phyloP scores from a whole-genome alignment of 768 basidiomycete genomes.

The Trametes gibbosa region DNA sequence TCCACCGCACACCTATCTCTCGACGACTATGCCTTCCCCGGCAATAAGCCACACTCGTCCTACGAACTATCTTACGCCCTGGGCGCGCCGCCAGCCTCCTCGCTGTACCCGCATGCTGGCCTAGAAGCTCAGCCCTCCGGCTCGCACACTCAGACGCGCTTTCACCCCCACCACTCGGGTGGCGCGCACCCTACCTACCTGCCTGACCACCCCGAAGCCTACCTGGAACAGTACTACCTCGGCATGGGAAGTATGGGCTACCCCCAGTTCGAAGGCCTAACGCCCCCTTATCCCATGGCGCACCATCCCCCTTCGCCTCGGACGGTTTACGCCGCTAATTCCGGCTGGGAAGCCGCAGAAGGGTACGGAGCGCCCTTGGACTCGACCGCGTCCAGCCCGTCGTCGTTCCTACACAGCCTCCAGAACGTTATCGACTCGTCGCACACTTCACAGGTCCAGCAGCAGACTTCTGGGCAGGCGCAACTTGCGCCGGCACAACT shows the following conservation, averaged over 20 bases:
- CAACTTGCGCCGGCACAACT: not conserved
- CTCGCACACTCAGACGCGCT: not conserved
- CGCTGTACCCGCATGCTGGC: conserved; percentile 4
- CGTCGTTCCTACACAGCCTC: conserved; percentile 3
- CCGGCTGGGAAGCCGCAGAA: not conserved
- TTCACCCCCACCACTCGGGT: not conserved
- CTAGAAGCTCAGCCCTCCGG: not conserved
- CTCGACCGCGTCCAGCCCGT: not conserved
- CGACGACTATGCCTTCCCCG: conserved; percentile 18
- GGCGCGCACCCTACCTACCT: not conserved
- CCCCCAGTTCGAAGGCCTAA: not conserved
- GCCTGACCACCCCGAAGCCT: conserved; percentile 4
- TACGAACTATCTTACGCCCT: conserved; percentile 21
- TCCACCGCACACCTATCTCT: conserved; percentile 20
- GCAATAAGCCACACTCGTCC: conserved; percentile 5
- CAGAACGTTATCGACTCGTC: conserved; percentile 10
- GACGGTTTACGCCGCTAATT: conserved; percentile 10
- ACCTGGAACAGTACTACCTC: not conserved
- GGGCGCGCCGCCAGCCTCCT: conserved; percentile 11
- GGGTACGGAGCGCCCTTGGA: conserved; percentile 1
- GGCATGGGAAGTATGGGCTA: not conserved
- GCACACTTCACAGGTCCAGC: conserved; percentile 10
- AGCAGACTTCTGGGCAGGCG: not conserved
- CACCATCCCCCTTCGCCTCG: conserved; percentile 12
- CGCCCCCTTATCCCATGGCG: not conserved